Conservation (phyloP, 2,329 filamentous ascomycete species). For the Claviceps digitariae region DNA sequence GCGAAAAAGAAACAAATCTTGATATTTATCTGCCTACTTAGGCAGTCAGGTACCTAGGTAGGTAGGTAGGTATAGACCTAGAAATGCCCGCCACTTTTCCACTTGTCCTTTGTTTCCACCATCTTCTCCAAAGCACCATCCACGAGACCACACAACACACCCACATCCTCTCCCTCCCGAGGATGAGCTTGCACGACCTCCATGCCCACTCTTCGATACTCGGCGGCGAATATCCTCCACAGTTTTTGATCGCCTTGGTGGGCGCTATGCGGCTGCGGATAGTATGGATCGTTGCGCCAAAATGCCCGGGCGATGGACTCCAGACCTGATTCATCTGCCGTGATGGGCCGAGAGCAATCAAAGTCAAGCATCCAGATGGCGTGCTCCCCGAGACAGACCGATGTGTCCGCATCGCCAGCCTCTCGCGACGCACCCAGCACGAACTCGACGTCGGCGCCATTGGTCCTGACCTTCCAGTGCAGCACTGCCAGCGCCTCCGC, state of each 20-base stretch:
- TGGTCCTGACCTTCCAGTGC: slow-evolving; percentile 32
- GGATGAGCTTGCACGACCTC: not conserved
- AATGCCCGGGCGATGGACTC: not conserved
- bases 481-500: slow-evolving; percentile 35
- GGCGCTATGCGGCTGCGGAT: not conserved
- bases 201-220: not conserved
- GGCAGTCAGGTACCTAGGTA: too few relatives aligned
- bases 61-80: not conserved
- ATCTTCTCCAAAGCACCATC: not conserved
- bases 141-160: not conserved
- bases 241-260: not conserved
- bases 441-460: slow-evolving; percentile 43
- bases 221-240: not conserved
- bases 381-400: not conserved
- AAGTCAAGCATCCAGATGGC: not conserved
- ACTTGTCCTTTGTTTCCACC: not conserved
- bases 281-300: not conserved
- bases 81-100: not conserved
- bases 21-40: too few relatives aligned
- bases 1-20: too few relatives aligned
- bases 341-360: not conserved
- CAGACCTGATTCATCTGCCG: not conserved
- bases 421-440: slow-evolving; percentile 25
- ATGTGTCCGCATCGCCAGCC: not conserved
- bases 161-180: not conserved